phyloP scores from a whole-genome alignment of 2,329 filamentous ascomycete species.

The Paracamarosporium sp. region DNA sequence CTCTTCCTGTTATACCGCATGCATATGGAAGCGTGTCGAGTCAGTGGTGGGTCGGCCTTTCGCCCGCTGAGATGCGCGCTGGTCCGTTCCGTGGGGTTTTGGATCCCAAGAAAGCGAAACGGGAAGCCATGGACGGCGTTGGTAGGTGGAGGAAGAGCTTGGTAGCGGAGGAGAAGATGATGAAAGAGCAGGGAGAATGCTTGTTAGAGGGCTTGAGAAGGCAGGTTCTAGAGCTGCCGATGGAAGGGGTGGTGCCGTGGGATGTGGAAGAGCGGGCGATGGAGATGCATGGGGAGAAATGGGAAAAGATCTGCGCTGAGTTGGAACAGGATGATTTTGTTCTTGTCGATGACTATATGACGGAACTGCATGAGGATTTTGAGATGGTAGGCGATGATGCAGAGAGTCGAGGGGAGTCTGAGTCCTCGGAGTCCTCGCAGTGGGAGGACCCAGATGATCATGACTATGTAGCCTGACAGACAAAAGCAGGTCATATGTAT shows the following conservation, averaged over 20 bases:
- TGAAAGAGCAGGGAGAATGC: neutral
- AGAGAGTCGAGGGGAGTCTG: neutral
- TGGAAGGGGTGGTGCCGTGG: neutral
- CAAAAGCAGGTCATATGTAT: neutral
- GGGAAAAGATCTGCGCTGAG: neutral
- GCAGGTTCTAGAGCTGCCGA: neutral
- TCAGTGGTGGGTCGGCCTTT: neutral
- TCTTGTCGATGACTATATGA: too few species aligned
- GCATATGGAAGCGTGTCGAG: too few species aligned
- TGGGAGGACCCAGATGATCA: neutral
- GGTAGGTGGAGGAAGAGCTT: neutral
- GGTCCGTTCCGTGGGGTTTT: neutral
- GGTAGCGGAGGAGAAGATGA: neutral
- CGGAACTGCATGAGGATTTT: neutral
- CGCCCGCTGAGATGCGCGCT: neutral
- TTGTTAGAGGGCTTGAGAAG: neutral
- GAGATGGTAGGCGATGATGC: neutral
- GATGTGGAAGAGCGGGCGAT: neutral
- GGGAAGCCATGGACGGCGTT: neutral
- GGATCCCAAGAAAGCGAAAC: neutral
- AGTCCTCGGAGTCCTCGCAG: neutral
- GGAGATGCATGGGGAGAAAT: neutral
- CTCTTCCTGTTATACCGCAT: too few species aligned
- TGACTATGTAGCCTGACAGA: neutral
- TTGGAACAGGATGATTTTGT: neutral